Evolutionary conservation across 257 asterid genomes (phyloP), one percentile per base, ranked within the genome.

Genomic region (Solanum sitiens): DNA sequence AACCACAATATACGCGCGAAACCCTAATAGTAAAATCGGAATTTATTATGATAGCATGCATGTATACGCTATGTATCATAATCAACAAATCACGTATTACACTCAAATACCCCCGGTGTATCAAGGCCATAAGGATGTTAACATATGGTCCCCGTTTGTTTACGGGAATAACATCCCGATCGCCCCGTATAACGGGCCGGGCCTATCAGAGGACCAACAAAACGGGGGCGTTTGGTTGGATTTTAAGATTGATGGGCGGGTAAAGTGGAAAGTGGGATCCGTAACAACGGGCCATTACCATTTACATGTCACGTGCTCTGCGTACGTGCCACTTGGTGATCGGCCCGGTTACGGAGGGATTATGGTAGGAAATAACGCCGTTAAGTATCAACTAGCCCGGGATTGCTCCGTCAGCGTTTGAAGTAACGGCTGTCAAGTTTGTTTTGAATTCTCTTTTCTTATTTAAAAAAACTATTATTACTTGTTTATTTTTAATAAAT

Each of bases 61-160:
- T 90, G 89, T 87, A 70, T 97, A 85, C 92, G 98, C 94, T 84
- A 87, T 89, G 76, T 96, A 92, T 92, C 93, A 88, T 50, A 92
- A 14, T 89, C 99, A 97, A 87, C 98, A 97, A 47, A 92, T 97
- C 90, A 97, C 98, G 68, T 94, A 91, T 86, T 91, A 68, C 94
- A 94, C 99, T 47, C 40, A 45, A 11, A 94, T 97, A 75, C 94
- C 94, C 0, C 89, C 98, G 5, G 97, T 92, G 39, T 97, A 97
- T 76, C 99, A 95, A 77, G 98, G 98, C 87, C 98, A 94, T 88
- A 92, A 95, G 50, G 98, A 94, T 87, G 82, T 44, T 30, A 95
- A 96, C 90, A 89, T 96, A 2, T 96, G 99, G 99, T 95, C 98
- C 0, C 99, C 99, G 2, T 96, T 95, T 18, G 16, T 96, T 27